Conservation (phyloP, 1,139 yeast species). For the Yamadazyma siamensis region DNA sequence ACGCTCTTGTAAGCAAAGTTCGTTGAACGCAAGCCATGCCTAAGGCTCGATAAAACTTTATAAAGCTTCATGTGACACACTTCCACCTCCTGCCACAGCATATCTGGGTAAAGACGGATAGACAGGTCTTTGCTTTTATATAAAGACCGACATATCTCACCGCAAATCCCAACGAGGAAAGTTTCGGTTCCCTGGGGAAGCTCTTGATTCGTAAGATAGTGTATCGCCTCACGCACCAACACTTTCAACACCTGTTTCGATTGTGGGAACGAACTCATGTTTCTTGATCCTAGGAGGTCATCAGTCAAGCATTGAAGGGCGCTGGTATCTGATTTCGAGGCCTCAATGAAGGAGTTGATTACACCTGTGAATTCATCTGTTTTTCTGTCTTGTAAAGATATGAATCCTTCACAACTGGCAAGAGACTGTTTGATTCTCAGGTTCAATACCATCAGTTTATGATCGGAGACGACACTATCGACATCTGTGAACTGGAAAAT, state of each 20-base stretch:
- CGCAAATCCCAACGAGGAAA: slow-evolving; percentile 6
- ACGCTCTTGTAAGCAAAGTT: too few species aligned
- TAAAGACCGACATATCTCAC: slow-evolving; percentile 3
- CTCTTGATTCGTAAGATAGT: not conserved
- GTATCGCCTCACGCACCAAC: not conserved
- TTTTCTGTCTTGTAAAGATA: not conserved
- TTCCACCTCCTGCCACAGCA: too few species aligned
- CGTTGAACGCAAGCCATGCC: too few species aligned
- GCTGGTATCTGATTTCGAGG: slow-evolving; percentile 3
- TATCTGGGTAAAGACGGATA: too few species aligned
- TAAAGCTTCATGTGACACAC: too few species aligned
- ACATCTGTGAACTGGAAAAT: slow-evolving; percentile 3
- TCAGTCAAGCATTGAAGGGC: slow-evolving; percentile 3
- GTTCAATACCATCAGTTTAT: slow-evolving; percentile 1
- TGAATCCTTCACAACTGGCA: not conserved
- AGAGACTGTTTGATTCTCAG: slow-evolving; percentile 1
- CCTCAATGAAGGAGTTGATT: slow-evolving; percentile 1
- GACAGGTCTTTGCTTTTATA: too few species aligned
- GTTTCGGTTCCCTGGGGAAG: slow-evolving; percentile 3
- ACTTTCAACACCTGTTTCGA: slow-evolving; percentile 1
- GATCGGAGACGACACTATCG: not conserved
- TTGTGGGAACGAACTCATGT: slow-evolving; percentile 1
- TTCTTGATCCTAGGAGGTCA: slow-evolving; percentile 1
- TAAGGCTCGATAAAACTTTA: too few species aligned
- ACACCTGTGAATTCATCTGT: not conserved